Conservation (phyloP, 1,284 basidiomycete genomes). For the Boletus sp. region DNA sequence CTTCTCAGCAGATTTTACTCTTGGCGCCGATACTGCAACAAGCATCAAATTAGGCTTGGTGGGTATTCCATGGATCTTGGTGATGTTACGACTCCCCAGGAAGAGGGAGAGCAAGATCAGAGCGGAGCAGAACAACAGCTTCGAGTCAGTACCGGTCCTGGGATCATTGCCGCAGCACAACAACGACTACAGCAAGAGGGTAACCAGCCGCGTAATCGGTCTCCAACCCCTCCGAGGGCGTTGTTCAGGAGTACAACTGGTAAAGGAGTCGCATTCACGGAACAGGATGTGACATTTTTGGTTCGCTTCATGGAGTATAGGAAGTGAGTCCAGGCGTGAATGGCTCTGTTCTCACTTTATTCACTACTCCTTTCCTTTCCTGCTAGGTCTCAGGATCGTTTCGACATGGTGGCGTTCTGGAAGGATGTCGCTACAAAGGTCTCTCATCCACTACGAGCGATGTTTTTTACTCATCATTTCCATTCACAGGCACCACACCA, state of each 20-base stretch:
- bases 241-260: slow-evolving; percentile 78
- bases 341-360: slow-evolving; percentile 5
- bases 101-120: slow-evolving; percentile 38
- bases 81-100: slow-evolving; percentile 41
- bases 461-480: neutral
- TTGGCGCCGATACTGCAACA: slow-evolving; percentile 83
- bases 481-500: slow-evolving; percentile 69
- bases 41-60: slow-evolving; percentile 78
- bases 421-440: slow-evolving; percentile 77
- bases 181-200: slow-evolving; percentile 40
- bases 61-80: slow-evolving; percentile 72
- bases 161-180: slow-evolving; percentile 44
- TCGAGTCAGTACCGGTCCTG: slow-evolving; percentile 38
- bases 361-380: slow-evolving; percentile 6
- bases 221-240: slow-evolving; percentile 72
- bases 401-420: slow-evolving; percentile 83
- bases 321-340: slow-evolving; percentile 41
- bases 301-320: slow-evolving; percentile 71
- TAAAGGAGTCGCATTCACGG: slow-evolving; percentile 80
- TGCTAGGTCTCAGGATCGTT: slow-evolving; percentile 52
- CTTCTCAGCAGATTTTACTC: slow-evolving; percentile 69
- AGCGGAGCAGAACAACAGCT: slow-evolving; percentile 37
- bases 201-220: slow-evolving; percentile 47
- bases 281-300: slow-evolving; percentile 71
- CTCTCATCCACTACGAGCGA: neutral